Evolutionary conservation across 129 eudicot species (phyloP), one percentile per base, ranked within the genome.

Genomic region (Tagetes erecta): DNA sequence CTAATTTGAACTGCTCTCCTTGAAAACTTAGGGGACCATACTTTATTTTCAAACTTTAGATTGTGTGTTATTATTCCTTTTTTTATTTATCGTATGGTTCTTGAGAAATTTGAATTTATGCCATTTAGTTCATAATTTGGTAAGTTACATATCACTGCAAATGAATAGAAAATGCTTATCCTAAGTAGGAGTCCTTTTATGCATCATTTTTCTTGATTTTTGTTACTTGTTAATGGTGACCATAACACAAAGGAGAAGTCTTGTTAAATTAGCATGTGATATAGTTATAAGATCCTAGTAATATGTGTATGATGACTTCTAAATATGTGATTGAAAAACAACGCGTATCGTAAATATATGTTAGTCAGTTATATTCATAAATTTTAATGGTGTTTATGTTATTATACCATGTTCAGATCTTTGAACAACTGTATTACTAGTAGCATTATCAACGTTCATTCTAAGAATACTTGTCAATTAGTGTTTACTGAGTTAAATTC

Each of bases 11-110:
- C 34, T 6, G 40, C 13, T 77, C 41, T 37, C 38, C 40, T 77
- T 58, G 60, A 44, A 45, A 77, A 58, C 70, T 38, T 60, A 77
- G 11, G 39, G 74, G 62, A 55, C 75, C 62, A 68, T 77, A 69
- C 20, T 59, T n/a, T 33, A 55, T 76, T 35, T 53, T 42, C 6
- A 67, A 76, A n/a, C 9, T 55, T 42, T 14, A 57, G 74, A 50
- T 3, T 6, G n/a, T 51, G 49, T 44, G 38, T 42, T 53, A n/a
- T 37, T n/a, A 9, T 3, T 36, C 37, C 9, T 37, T 5, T 35
- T 3, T 36, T 66, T 10, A 63, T 20, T 20, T 20, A 20, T 20
- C 27, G 27, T n/a, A 38, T 36, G 49, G 49, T n/a, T 31, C 7
- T 72, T 72, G 50, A n/a, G 33, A 56, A 72, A 12, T 10, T 71